Percentiles rank a stretch among this genome's conserved stretches.
Evolutionary conservation across 805 yeast species (phyloP).

Genomic region (Kuraishia ogatae): DNA sequence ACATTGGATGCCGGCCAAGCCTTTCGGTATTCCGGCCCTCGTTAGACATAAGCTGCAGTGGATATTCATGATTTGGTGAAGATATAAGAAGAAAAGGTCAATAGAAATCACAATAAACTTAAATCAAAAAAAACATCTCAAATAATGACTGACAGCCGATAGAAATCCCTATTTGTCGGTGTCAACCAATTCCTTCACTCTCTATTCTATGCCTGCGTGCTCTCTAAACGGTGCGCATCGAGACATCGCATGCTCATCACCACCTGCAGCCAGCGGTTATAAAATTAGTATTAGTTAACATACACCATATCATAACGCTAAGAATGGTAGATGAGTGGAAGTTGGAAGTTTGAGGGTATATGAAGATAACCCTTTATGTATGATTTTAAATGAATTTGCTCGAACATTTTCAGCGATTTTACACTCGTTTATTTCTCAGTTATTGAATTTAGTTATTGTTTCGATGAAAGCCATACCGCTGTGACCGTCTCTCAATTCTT

Average conservation of each 20-base stretch:
- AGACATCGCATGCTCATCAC: not conserved
- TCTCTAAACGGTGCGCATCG: not conserved
- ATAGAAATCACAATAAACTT: not conserved
- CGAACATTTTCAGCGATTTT: not conserved
- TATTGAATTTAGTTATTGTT: not conserved
- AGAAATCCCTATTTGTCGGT: too few species aligned
- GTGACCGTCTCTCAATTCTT: not conserved
- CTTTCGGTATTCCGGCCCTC: not conserved
- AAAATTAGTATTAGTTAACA: not conserved
- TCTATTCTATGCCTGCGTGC: not conserved
- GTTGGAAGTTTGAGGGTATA: not conserved
- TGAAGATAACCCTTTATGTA: too few species aligned
- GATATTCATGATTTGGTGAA: not conserved
- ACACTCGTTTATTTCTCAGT: not conserved
- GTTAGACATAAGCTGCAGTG: not conserved
- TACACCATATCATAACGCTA: not conserved
- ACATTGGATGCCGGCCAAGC: not conserved
- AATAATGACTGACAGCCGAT: too few species aligned
- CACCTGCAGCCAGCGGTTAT: not conserved
- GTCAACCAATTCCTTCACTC: not conserved
- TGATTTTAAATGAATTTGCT: too few species aligned
- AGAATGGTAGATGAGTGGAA: not conserved
- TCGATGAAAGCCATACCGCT: not conserved
- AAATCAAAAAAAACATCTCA: not conserved
- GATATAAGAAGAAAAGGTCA: too few species aligned